Percentiles rank a stretch among this genome's conserved stretches.
Conservation (phyloP, 192 early-diverging fungal species). For the Haplosporangium gracile region DNA sequence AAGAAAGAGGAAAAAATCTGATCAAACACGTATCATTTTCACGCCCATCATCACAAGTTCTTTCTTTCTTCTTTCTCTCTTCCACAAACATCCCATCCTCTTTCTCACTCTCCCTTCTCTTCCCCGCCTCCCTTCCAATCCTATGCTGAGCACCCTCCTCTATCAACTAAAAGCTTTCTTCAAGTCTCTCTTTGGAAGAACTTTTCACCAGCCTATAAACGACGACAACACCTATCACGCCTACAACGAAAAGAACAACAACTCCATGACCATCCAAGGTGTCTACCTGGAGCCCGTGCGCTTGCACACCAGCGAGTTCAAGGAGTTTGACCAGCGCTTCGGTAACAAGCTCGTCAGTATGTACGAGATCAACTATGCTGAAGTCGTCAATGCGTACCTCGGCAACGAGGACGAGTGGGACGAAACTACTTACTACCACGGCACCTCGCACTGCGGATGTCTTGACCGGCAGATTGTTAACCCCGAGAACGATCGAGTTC, state of each 20-base stretch:
- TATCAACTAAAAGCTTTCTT: too few species aligned
- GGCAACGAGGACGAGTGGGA: neutral
- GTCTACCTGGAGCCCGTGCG: neutral
- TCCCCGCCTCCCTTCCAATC: too few species aligned
- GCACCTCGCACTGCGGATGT: conserved; percentile 1
- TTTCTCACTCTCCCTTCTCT: too few species aligned
- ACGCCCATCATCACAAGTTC: too few species aligned
- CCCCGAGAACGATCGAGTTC: neutral
- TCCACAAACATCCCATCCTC: too few species aligned
- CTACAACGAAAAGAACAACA: neutral
- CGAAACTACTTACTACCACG: neutral
- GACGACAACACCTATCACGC: neutral
- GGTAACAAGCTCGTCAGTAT: neutral
- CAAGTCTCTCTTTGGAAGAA: too few species aligned
- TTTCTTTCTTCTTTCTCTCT: too few species aligned
- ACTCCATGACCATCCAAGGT: neutral
- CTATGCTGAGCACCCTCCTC: too few species aligned
- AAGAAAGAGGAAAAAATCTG: too few species aligned
- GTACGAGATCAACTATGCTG: neutral
- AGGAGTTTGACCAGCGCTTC: neutral
- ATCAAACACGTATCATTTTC: too few species aligned
- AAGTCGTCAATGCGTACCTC: neutral
- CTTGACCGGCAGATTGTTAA: neutral
- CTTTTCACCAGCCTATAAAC: too few species aligned
- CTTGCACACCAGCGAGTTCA: neutral